Evolutionary conservation across 768 basidiomycete species (phyloP), one percentile per base, ranked within the genome.

Genomic region (Favolaschia claudopus): DNA sequence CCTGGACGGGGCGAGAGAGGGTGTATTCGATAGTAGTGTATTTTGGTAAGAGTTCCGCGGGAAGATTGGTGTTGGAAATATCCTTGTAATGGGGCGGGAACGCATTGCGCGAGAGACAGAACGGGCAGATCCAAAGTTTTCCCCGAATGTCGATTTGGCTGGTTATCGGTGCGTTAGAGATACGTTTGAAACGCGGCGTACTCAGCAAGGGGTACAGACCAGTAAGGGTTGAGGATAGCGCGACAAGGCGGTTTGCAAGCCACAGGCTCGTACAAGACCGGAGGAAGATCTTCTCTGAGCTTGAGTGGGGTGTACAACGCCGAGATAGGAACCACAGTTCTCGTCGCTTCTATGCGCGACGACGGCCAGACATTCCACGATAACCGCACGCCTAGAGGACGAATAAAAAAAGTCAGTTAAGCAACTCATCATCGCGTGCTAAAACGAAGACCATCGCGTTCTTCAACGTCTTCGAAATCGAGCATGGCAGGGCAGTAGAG

Each of bases 11-110:
- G 60, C 96, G 87, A 24, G 91, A 83, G 43, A 99, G 90, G n/a
- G 96, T 99, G 79, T 99, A 99, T 77, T 99, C 97, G 76, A 99
- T 97, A 8, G 97, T 99, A 29, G 97, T 99, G 82, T 98, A 99
- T 77, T 97, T 96, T 70, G 96, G 95, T 34, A 99, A 77, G 28
- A 99, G 85, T 73, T 99, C 97, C 14, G 95, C 91, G 46, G 97
- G 97, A 19, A 99, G 85, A 76, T 99, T 99, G 64, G 92, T 96
- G 76, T 91, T 91, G 43, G 95, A 95, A 65, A 99, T 96, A 72
- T 99, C 96, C 78, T 97, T 96, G 84, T 99, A 99, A 74, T 99
- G 96, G 0, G 93, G 92, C 5, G 97, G 97, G 79, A 99, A 98
- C 3, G 96, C 87, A 73, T 99, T 99, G 58, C 97, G 90, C 32